Percentiles rank a stretch among this genome's conserved stretches.
Evolutionary conservation across 1,139 yeast species (phyloP).

Genomic region (Saccharomyces hybrid): DNA sequence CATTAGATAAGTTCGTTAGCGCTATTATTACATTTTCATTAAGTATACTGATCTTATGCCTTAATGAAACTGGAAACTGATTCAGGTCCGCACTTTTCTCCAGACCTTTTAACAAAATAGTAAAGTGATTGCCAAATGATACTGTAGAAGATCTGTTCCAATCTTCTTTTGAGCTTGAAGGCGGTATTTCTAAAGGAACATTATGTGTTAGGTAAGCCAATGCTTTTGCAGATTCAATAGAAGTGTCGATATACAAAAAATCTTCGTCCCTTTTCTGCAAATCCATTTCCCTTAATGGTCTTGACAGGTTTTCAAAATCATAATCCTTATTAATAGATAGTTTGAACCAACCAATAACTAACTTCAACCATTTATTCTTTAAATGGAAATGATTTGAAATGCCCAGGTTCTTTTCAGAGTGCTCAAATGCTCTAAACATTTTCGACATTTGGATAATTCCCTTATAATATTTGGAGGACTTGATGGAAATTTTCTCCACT

Average conservation of each 20-base stretch:
- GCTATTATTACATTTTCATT: constrained; percentile 62
- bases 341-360: constrained; percentile 63
- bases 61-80: constrained; percentile 31
- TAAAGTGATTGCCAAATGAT: constrained; percentile 65
- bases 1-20: constrained; percentile 58
- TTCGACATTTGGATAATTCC: constrained; percentile 54
- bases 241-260: constrained; percentile 54
- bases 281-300: constrained; percentile 29
- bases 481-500: constrained; percentile 31
- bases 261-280: constrained; percentile 39
- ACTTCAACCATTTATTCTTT: constrained; percentile 54
- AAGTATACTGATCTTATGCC: constrained; percentile 48
- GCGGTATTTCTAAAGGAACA: constrained; percentile 55
- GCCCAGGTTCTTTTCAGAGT: constrained; percentile 36
- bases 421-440: constrained; percentile 43
- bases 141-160: constrained; percentile 51
- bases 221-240: constrained; percentile 56
- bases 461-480: constrained; percentile 37
- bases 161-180: constrained; percentile 50
- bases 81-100: constrained; percentile 45
- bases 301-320: constrained; percentile 28
- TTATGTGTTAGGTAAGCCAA: constrained; percentile 48
- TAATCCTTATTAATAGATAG: constrained; percentile 36
- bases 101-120: constrained; percentile 59
- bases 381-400: constrained; percentile 48